phyloP scores from a whole-genome alignment of 352 stramenopile species.

The Pythium plurisporium region DNA sequence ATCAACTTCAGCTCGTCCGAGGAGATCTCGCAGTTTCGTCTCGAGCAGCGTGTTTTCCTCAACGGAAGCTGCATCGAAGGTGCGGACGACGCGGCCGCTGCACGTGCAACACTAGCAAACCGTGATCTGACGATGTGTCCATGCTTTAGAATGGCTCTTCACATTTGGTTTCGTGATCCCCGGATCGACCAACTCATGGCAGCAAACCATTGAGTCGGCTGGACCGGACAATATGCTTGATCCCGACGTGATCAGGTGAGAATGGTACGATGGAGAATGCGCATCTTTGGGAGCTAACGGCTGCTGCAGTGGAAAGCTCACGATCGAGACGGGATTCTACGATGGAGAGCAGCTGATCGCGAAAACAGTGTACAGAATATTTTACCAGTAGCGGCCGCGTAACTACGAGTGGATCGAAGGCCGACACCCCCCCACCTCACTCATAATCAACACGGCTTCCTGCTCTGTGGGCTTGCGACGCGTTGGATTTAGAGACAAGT shows the following conservation, averaged over 20 bases:
- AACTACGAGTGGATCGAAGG: no score
- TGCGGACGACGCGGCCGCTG: slow-evolving; percentile 16
- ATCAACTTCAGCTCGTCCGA: slow-evolving; percentile 92
- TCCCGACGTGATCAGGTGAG: slow-evolving; percentile 81
- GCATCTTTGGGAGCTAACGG: not conserved
- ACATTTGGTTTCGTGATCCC: slow-evolving; percentile 95
- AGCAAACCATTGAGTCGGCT: slow-evolving; percentile 92
- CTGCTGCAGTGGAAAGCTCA: slow-evolving; percentile 78
- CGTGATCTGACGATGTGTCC: not conserved
- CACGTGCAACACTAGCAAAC: not conserved
- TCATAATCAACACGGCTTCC: no score
- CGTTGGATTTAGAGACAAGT: no score
- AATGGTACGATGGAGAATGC: not conserved
- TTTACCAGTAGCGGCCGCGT: slow-evolving; percentile 92
- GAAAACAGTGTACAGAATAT: slow-evolving; percentile 93
- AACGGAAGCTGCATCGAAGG: slow-evolving; percentile 89
- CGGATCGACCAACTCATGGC: slow-evolving; percentile 93
- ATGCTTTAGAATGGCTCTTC: slow-evolving; percentile 90
- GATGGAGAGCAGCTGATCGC: slow-evolving; percentile 84
- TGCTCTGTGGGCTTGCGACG: no score
- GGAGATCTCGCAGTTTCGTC: slow-evolving; percentile 88
- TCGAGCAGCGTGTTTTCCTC: slow-evolving; percentile 91
- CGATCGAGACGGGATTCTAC: slow-evolving; percentile 95
- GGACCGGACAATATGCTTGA: slow-evolving; percentile 87
- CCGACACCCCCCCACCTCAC: no score